phyloP scores from a whole-genome alignment of 257 asterid species.

The Nicotiana sylvestris region DNA sequence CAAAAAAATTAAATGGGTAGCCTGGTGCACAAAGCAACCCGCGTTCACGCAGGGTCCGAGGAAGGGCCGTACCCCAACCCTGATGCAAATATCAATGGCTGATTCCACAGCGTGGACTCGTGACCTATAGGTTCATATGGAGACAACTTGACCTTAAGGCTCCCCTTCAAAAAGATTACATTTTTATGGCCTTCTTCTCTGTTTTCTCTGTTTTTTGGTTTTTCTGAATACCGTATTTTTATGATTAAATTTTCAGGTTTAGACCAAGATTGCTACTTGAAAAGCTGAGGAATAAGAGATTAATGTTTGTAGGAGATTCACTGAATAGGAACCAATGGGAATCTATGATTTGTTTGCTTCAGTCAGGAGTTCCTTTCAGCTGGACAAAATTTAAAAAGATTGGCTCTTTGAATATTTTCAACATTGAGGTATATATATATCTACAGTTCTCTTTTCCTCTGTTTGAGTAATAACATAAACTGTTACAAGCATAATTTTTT shows the following conservation, averaged over 20 bases:
- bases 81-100: too few relatives aligned
- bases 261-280: too few relatives aligned
- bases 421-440: conserved; percentile 45
- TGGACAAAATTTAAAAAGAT: conserved; percentile 59
- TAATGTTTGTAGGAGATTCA: conserved; percentile 82
- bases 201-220: not conserved
- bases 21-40: too few relatives aligned
- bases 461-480: not conserved
- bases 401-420: conserved; percentile 65
- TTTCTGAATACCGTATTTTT: not conserved
- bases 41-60: too few relatives aligned
- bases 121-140: too few relatives aligned
- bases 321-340: not conserved
- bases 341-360: conserved; percentile 22
- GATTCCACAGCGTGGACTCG: too few relatives aligned
- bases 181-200: too few relatives aligned
- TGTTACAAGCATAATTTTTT: too few relatives aligned
- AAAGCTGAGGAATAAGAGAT: conserved; percentile 47
- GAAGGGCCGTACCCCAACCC: too few relatives aligned
- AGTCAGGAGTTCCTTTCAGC: conserved; percentile 45
- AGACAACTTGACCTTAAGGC: too few relatives aligned
- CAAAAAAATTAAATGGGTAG: too few relatives aligned
- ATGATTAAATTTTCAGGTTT: conserved; percentile 28
- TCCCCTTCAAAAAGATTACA: too few relatives aligned
- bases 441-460: not conserved